Evolutionary conservation across 768 basidiomycete genomes (phyloP), one percentile per base, ranked within the genome.

Genomic region (Kwoniella dendrophila): DNA sequence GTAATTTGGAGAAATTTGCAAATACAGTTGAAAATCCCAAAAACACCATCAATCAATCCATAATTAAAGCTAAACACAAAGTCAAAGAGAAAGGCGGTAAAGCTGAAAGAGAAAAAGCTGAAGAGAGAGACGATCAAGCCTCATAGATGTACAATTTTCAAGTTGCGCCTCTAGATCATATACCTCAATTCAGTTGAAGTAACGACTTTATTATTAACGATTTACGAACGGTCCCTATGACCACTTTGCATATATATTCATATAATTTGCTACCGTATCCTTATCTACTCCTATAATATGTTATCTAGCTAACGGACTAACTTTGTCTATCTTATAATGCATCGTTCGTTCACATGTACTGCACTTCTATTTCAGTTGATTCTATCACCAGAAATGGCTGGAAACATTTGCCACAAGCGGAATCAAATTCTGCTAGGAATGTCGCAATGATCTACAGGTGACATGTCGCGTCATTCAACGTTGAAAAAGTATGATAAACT

Each of bases 21-120:
- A 63, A 61, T 4, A 63, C 53, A 8, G 7, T 74, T 27, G 57
- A 63, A 52, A 60, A 71, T 33, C 66, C 68, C 2, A 63, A 66
- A 44, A 51, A 41, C 0, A 59, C 68, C 1, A 14, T 60, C 6
- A 44, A 40, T 33, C 33, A 27, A 5, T 40, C 22, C 10, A 30
- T 45, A 10, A 32, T 33, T 29, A 58, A 47, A 22, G 58, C 59
- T 4, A 53, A 51, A 18, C 54, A 49, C 26, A 60, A 56, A 36
- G 40, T 45, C 29, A 55, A 53, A 47, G 53, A 43, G 24, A 16
- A 22, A 20, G 24, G 24, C 20, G 63, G 56, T 32, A 64, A 59
- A 49, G 57, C 64, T n/a, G 56, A 61, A 56, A 54, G 47, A 43
- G 63, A 56, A 26, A 34, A 53, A 27, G 56, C 58, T 2, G 57